These are phyloP conservation scores for Rhododendron ovatum DNA, from an alignment of 148 eudicot genomes.

Conservation along the genomic window DNA sequence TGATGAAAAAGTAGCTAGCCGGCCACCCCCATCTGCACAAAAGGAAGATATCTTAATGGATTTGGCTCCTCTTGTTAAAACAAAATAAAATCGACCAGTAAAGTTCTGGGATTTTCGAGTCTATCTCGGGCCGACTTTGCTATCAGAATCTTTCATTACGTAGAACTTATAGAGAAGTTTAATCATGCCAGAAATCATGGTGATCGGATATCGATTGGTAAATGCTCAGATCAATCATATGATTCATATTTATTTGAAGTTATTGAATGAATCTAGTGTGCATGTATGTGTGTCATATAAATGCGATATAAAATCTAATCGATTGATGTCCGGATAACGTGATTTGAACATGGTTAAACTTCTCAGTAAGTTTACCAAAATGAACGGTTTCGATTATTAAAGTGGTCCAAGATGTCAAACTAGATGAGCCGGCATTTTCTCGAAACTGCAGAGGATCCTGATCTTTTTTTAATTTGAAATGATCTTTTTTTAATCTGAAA, in stretches of 20 bases:
- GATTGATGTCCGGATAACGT: fast-evolving
- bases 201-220: background rate
- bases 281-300: background rate
- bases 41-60: background rate
- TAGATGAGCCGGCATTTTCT: background rate
- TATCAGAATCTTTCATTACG: background rate
- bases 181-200: background rate
- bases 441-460: background rate
- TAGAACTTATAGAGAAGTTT: background rate
- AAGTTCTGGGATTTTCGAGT: background rate
- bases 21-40: background rate
- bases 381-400: background rate
- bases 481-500: background rate
- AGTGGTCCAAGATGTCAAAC: background rate
- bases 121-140: background rate
- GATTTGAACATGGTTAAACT: background rate
- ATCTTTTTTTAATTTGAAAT: no score
- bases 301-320: background rate
- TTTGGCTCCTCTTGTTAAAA: background rate
- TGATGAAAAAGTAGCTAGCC: background rate
- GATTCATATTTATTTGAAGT: background rate
- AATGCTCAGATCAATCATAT: background rate
- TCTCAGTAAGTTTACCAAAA: background rate
- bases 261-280: background rate
- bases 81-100: background rate